Evolutionary conservation across 208 protist genomes (phyloP), one percentile per base, ranked within the genome.

Genomic region (Acanthamoeba healyi): DNA sequence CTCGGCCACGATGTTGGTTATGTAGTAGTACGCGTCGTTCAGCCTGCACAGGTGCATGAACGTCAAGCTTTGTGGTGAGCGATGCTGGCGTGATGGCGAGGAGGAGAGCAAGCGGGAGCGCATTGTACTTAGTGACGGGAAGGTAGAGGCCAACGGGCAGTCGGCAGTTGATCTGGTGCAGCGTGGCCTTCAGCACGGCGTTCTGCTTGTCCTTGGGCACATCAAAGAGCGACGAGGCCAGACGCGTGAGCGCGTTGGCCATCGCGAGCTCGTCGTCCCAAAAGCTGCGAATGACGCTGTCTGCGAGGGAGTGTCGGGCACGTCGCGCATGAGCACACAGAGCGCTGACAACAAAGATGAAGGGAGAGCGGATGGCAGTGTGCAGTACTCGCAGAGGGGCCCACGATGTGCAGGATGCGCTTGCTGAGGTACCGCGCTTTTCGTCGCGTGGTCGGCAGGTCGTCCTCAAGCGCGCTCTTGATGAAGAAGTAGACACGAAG

Each of bases 401-500:
- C 72, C 12, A 82, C 34, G 72, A 82, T 82, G 72, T 54, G 72
- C 14, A 54, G 38, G 42, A 82, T 5, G 10, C 38, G 38, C 42
- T 82, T 82, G 38, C 9, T 54, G 14, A 82, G 6, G 24, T 82
- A 51, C 10, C 24, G 10, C n/a, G 72, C 72, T 54, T 51, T 42
- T 12, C 42, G 38, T 6, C 24, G 19, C 15, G 72, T 82, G 42
- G 72, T 51, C 22, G 72, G 72, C 42, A 82, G 5, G 6, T 82
- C 42, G 72, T 82, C 72, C 26, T 82, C 72, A 26, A 82, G 38
- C 72, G 72, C 72, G 24, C 61, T 70, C 38, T 42, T 12, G 14
- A 82, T 54, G 72, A 26, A 6, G 38, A 82, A 82, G 42, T 82
- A 82, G 38, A 82, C n/a, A 51, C 72, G 72, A 46, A 82, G 72